Evolutionary conservation across 1,284 basidiomycete genomes (phyloP).

Genomic region (Trametes versicolor): DNA sequence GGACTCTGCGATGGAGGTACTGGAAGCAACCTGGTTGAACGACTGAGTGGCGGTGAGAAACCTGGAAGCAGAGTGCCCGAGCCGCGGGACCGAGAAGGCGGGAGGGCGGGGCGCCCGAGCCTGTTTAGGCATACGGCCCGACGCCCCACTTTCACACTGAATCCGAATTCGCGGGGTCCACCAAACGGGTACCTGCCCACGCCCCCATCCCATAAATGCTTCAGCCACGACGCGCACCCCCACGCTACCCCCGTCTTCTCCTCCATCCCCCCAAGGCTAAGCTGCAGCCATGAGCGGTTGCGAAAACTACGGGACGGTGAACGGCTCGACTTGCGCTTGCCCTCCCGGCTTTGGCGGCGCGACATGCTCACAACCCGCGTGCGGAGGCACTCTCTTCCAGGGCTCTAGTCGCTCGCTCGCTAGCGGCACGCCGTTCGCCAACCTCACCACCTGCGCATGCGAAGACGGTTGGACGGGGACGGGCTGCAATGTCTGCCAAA

Average conservation of each 20-base stretch:
- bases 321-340: slow-evolving; percentile 71
- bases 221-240: background rate
- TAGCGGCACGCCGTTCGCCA: slow-evolving; percentile 57
- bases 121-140: slow-evolving; percentile 18
- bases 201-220: slow-evolving; percentile 12
- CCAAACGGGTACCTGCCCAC: slow-evolving; percentile 22
- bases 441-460: slow-evolving; percentile 77
- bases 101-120: slow-evolving; percentile 19
- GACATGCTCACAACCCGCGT: slow-evolving; percentile 75
- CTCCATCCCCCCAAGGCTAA: background rate
- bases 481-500: slow-evolving; percentile 81
- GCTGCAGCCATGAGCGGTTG: slow-evolving; percentile 49
- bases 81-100: slow-evolving; percentile 2
- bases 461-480: slow-evolving; percentile 78
- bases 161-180: background rate
- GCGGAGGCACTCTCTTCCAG: slow-evolving; percentile 84
- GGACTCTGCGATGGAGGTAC: background rate
- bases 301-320: slow-evolving; percentile 72
- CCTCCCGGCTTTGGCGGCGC: slow-evolving; percentile 81
- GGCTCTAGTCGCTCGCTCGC: slow-evolving; percentile 63
- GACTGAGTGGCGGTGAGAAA: slow-evolving; percentile 4
- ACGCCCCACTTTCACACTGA: slow-evolving; percentile 1
- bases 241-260: slow-evolving; percentile 5
- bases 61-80: background rate
- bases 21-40: background rate